Evolutionary conservation across 2,329 filamentous ascomycete species (phyloP).

Genomic region (Pestalotiopsis sp.): DNA sequence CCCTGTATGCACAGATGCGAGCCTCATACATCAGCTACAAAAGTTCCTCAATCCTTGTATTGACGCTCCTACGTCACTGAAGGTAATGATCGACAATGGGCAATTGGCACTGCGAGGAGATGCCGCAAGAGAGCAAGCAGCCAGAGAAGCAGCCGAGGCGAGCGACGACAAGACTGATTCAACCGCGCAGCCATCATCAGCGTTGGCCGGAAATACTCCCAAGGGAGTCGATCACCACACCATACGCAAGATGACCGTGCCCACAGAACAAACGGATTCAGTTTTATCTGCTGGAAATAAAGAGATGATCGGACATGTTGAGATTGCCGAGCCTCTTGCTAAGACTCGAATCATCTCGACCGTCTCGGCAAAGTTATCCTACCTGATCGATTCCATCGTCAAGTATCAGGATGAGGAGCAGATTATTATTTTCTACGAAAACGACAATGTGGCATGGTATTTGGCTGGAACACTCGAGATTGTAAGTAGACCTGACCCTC

Average conservation of each 20-base stretch:
- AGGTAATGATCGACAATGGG: slow-evolving; percentile 48
- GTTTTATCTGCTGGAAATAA: slow-evolving; percentile 25
- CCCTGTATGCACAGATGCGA: slow-evolving; percentile 32
- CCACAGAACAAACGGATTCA: slow-evolving; percentile 9
- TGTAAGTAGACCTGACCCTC: slow-evolving; percentile 32
- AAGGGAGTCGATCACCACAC: slow-evolving; percentile 27
- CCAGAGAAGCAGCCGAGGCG: slow-evolving; percentile 20
- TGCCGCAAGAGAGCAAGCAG: slow-evolving; percentile 34
- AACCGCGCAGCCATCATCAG: slow-evolving; percentile 12
- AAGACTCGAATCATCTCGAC: slow-evolving; percentile 72
- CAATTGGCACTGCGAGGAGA: slow-evolving; percentile 40
- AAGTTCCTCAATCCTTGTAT: slow-evolving; percentile 48
- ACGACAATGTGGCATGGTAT: slow-evolving; percentile 83
- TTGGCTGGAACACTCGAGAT: slow-evolving; percentile 81
- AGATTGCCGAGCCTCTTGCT: slow-evolving; percentile 51
- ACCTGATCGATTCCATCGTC: slow-evolving; percentile 73
- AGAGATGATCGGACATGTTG: slow-evolving; percentile 33
- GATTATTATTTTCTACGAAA: slow-evolving; percentile 90
- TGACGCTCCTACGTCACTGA: slow-evolving; percentile 42
- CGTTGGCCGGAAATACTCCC: slow-evolving; percentile 27
- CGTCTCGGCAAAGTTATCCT: slow-evolving; percentile 82
- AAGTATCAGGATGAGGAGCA: slow-evolving; percentile 73
- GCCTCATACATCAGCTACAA: slow-evolving; percentile 53
- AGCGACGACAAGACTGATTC: slow-evolving; percentile 13
- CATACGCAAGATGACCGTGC: slow-evolving; percentile 21